Evolutionary conservation across 1,139 yeast species (phyloP), one percentile per base, ranked within the genome.

Genomic region (Diutina scorzettiae): DNA sequence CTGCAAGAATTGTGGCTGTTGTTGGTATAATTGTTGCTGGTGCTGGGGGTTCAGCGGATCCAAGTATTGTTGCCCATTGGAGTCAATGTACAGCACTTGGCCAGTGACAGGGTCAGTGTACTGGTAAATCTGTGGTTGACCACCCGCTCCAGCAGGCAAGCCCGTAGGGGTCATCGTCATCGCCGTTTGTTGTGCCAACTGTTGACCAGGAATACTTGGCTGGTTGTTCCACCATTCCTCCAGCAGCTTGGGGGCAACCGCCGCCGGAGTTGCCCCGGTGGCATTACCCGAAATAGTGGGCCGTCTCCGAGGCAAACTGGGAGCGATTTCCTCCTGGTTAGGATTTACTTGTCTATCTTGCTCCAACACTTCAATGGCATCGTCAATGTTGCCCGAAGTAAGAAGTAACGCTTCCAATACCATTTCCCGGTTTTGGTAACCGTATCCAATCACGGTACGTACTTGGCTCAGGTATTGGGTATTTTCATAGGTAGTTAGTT

Each of bases 21-120:
- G 75, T 47, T 64, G 73, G 46, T 57, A 56, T 45, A 71, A 59
- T 49, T 66, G 60, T 48, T 70, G 73, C 49, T 74, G 79, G 49
- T 72, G 78, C 45, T 65, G 69, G 2, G 73, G 73, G 45, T 73
- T 77, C 43, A 52, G 63, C 14, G 78, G 76, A 53, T 74, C 80
- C 49, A 74, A 57, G 48, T 75, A 75, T 51, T 74, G 78, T 53
- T 76, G 80, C 2, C 81, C 80, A 46, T 69, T 72, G 3, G 69
- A 57, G 51, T 78, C 84, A 40, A 78, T 66, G 49, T 77, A 75
- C 39, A 73, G 72, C n/a, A 76, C 57, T 44, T 69, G 69, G 19
- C 83, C 83, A 0, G 81, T 76, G 12, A 66, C 56, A 5, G 82
- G 82, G 49, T 78, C 83, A 8, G 80, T 67, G 51, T 75, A 78